Conservation (phyloP, 2,329 filamentous ascomycete genomes). For the Sporothrix schenckii region DNA sequence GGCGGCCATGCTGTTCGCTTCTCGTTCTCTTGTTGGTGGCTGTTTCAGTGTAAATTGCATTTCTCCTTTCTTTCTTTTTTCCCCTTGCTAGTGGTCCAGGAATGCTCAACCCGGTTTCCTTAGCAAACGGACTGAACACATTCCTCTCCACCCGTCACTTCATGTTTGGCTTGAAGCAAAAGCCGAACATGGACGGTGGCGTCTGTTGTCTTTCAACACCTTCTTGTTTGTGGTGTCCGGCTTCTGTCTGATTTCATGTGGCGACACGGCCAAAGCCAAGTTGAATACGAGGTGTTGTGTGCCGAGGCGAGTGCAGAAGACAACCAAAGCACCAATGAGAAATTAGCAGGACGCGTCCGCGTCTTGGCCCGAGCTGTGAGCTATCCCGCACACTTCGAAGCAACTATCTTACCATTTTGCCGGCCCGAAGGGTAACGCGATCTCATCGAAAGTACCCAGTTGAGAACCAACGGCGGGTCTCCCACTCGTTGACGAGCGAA, state of each 20-base stretch:
- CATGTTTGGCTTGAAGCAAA: background rate
- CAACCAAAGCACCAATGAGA: background rate
- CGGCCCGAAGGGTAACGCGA: slow-evolving; percentile 13
- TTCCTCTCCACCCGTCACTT: background rate
- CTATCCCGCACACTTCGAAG: background rate
- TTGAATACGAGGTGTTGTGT: slow-evolving; percentile 19
- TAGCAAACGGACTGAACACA: slow-evolving; percentile 6
- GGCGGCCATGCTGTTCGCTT: slow-evolving; percentile 9
- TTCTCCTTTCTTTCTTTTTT: background rate
- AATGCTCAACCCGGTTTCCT: background rate
- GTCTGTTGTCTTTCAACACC: background rate
- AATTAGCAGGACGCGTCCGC: slow-evolving; percentile 13
- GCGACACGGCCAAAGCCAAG: background rate
- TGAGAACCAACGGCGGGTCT: slow-evolving; percentile 3
- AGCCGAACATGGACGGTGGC: too few species aligned
- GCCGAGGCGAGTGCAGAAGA: background rate
- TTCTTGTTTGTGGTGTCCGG: background rate
- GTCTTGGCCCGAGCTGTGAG: slow-evolving; percentile 9
- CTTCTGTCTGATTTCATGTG: background rate
- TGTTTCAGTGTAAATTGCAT: slow-evolving; percentile 8
- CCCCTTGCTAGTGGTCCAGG: background rate
- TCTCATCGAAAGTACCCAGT: background rate
- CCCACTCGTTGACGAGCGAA: background rate
- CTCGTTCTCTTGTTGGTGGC: background rate
- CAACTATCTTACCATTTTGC: slow-evolving; percentile 14